These are phyloP conservation scores for Lasiosphaeria miniovina DNA, from an alignment of 495 filamentous ascomycete species.

Conservation along the genomic window DNA sequence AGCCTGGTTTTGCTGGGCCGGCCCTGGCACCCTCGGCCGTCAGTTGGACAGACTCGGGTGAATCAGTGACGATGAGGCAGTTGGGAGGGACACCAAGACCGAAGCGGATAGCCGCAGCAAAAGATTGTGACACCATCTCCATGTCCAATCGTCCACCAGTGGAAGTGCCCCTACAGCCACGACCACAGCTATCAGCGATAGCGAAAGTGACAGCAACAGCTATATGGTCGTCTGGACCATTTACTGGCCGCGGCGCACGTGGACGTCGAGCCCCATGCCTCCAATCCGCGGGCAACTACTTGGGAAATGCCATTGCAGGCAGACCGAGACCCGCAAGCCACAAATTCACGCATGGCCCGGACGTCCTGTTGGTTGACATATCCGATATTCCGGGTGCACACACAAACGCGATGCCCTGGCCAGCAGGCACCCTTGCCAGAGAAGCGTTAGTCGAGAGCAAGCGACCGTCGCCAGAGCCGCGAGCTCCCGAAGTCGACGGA, in stretches of 20 bases:
- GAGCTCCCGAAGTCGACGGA: background rate
- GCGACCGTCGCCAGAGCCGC: background rate
- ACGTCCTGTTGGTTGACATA: background rate
- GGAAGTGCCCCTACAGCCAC: background rate
- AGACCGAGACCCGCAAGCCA: background rate
- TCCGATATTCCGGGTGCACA: background rate
- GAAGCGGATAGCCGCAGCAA: slow-evolving; percentile 13
- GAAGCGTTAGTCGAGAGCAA: background rate
- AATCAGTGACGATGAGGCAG: slow-evolving; percentile 3
- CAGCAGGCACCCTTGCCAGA: background rate
- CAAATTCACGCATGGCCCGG: background rate
- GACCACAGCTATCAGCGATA: background rate
- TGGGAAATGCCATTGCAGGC: slow-evolving; percentile 17
- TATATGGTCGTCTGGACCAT: no score
- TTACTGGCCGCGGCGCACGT: slow-evolving; percentile 13
- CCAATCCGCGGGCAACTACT: slow-evolving; percentile 15
- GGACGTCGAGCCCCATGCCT: slow-evolving; percentile 19
- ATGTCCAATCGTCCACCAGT: background rate
- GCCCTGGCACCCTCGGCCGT: background rate
- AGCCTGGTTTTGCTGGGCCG: background rate
- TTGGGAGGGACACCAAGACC: background rate
- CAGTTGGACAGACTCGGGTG: slow-evolving; percentile 3
- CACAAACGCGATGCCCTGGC: background rate
- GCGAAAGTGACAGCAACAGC: no score
- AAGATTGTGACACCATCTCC: slow-evolving; percentile 7